Conservation (phyloP, 2,329 filamentous ascomycete genomes). For the Cladosporium cucumerinum region DNA sequence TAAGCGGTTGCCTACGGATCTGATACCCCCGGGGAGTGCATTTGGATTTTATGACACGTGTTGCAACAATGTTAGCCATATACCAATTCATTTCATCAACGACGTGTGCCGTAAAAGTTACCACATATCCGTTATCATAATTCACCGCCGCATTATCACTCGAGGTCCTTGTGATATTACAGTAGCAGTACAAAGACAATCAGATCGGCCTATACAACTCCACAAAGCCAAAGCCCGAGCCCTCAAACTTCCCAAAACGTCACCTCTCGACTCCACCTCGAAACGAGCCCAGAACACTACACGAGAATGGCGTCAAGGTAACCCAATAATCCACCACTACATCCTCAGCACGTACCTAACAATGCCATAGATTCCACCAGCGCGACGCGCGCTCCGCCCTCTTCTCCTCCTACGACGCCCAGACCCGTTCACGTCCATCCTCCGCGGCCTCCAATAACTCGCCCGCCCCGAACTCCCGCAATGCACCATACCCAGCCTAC, state of each 20-base stretch:
- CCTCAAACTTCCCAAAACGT: conserved; percentile 10
- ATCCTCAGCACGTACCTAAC: not conserved
- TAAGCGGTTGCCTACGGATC: conserved; percentile 15
- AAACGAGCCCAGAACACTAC: conserved; percentile 4
- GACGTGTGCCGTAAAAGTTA: not conserved
- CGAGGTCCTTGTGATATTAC: not conserved
- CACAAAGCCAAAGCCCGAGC: conserved; percentile 13
- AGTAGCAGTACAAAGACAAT: conserved; percentile 6
- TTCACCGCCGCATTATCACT: not conserved
- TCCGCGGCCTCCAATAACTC: conserved; percentile 29
- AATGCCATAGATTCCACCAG: conserved; percentile 23
- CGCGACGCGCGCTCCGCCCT: conserved; percentile 41
- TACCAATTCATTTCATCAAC: not conserved
- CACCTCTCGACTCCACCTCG: conserved; percentile 13
- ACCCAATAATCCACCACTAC: not conserved
- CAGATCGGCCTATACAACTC: not conserved
- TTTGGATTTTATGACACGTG: conserved; percentile 9
- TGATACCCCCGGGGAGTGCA: not conserved
- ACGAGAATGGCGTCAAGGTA: conserved; percentile 16
- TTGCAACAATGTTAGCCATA: conserved; percentile 8
- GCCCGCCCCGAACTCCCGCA: conserved; percentile 23
- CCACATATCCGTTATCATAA: not conserved
- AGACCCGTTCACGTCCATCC: conserved; percentile 31
- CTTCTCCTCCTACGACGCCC: conserved; percentile 38
- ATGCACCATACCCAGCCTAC: conserved; percentile 26